These are phyloP conservation scores for Termitomyces sp. DNA, from an alignment of 768 basidiomycete genomes.

Conservation along the genomic window DNA sequence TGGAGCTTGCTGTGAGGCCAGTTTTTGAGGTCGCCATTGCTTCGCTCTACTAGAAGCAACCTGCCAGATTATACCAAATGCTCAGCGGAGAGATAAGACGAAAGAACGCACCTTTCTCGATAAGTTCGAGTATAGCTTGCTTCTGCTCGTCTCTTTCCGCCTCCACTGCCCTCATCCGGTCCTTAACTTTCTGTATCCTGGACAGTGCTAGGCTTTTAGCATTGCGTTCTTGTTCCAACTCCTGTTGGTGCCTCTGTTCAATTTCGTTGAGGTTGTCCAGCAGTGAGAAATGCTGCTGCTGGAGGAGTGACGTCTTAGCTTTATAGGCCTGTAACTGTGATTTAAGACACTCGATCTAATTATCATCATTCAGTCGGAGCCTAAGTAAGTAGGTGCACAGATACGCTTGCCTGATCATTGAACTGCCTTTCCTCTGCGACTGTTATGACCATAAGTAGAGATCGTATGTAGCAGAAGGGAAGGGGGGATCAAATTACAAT, in stretches of 20 bases:
- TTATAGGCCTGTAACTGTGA: slow-evolving; percentile 14
- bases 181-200: slow-evolving; percentile 4
- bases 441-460: too few relatives aligned
- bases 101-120: slow-evolving; percentile 41
- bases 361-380: not conserved
- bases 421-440: too few relatives aligned
- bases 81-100: not conserved
- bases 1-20: slow-evolving; percentile 39
- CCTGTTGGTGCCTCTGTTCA: not conserved
- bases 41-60: slow-evolving; percentile 26
- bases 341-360: slow-evolving; percentile 18
- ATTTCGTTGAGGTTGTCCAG: slow-evolving; percentile 15
- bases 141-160: slow-evolving; percentile 40
- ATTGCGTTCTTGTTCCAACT: slow-evolving; percentile 7
- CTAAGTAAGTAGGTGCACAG: not conserved
- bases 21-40: slow-evolving; percentile 31
- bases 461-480: too few relatives aligned
- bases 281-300: slow-evolving; percentile 8
- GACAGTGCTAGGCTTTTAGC: not conserved
- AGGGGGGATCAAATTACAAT: not conserved
- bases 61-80: not conserved
- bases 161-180: slow-evolving; percentile 16
- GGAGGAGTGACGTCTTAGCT: slow-evolving; percentile 15
- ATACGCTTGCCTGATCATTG: not conserved
- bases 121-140: slow-evolving; percentile 38